phyloP scores from a whole-genome alignment of 306 rosid species.

The Abrus pulchellus region DNA sequence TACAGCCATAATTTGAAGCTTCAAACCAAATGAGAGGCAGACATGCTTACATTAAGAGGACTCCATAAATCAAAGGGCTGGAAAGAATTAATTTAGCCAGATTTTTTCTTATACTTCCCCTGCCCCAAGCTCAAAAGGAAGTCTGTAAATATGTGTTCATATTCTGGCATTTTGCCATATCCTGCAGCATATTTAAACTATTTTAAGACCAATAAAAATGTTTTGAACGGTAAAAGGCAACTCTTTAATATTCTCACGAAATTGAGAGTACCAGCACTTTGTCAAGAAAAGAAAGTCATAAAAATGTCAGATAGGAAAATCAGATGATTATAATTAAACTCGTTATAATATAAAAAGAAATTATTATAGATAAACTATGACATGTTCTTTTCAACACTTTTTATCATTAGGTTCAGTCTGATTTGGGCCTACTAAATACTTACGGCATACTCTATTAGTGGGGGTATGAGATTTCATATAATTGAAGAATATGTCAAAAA shows the following conservation, averaged over 20 bases:
- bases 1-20: slow-evolving; percentile 14
- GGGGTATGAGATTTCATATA: not conserved
- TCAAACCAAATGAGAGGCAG: not conserved
- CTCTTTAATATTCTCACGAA: not conserved
- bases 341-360: not conserved
- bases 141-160: slow-evolving; percentile 93
- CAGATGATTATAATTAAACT: not conserved
- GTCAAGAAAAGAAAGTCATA: not conserved
- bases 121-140: slow-evolving; percentile 75
- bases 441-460: not conserved
- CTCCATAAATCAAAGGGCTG: slow-evolving; percentile 23
- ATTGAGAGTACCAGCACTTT: not conserved
- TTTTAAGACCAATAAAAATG: not conserved
- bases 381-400: not conserved
- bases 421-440: not conserved
- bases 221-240: not conserved
- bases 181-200: slow-evolving; percentile 60
- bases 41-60: slow-evolving; percentile 34
- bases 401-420: not conserved
- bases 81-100: slow-evolving; percentile 45
- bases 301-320: not conserved
- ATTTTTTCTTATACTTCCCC: slow-evolving; percentile 68
- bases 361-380: not conserved
- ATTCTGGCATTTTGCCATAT: slow-evolving; percentile 95
- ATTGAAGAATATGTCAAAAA: not conserved